Evolutionary conservation across 768 basidiomycete genomes (phyloP).

Genomic region (Obba rivulosa): DNA sequence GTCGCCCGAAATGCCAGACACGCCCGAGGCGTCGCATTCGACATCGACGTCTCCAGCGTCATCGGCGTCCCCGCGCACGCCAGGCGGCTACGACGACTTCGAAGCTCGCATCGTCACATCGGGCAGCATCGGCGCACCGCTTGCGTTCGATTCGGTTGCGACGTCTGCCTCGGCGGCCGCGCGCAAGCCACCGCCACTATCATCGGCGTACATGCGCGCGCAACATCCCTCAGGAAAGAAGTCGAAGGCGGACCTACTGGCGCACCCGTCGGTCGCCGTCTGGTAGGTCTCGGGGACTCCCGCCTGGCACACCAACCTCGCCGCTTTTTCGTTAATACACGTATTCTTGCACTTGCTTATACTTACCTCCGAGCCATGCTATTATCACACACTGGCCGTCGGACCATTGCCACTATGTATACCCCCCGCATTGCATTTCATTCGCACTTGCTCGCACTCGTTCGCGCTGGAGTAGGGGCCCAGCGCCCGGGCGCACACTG

Average conservation of each 20-base stretch:
- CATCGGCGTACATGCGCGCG: slow-evolving; percentile 1
- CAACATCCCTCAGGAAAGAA: slow-evolving; percentile 8
- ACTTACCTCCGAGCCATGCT: neutral
- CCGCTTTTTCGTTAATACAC: neutral
- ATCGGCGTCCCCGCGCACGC: slow-evolving; percentile 25
- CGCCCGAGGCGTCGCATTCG: slow-evolving; percentile 26
- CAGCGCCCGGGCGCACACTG: no score
- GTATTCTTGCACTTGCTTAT: neutral
- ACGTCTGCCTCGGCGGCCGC: neutral
- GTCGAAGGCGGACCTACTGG: slow-evolving; percentile 10
- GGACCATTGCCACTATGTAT: no score
- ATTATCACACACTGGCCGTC: no score
- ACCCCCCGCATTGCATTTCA: no score
- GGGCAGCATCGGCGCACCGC: slow-evolving; percentile 7
- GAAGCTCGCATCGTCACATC: slow-evolving; percentile 15
- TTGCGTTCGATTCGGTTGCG: slow-evolving; percentile 1
- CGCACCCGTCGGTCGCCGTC: slow-evolving; percentile 10
- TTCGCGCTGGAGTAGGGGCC: no score
- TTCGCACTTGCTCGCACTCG: no score
- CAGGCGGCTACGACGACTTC: slow-evolving; percentile 20
- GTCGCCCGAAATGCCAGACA: slow-evolving; percentile 21
- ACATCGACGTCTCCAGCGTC: slow-evolving; percentile 26
- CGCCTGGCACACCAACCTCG: no score
- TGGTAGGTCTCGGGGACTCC: no score
- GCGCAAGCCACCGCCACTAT: neutral